A percentile compares a stretch with the other conserved stretches of the same genome.
Conservation (phyloP, 805 yeast genomes). For the Sugiyamaella valdiviana region DNA sequence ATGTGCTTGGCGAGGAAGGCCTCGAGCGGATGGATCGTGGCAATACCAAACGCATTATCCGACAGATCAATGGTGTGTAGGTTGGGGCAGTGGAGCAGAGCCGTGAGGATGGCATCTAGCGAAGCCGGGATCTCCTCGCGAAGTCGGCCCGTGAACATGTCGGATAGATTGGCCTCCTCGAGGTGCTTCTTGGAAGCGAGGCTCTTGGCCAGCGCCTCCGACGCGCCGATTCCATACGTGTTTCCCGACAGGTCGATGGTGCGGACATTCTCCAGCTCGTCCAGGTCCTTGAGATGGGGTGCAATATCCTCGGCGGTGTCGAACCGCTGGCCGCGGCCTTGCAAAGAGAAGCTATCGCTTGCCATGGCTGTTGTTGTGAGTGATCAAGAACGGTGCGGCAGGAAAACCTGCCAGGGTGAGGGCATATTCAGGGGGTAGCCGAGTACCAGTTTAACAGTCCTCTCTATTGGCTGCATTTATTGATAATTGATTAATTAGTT, state of each 20-base stretch:
- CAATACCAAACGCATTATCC: slow-evolving; percentile 96
- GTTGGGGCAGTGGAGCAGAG: slow-evolving; percentile 60
- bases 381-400: neutral
- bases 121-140: slow-evolving; percentile 91
- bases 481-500: too few species aligned
- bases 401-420: neutral
- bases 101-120: slow-evolving; percentile 64
- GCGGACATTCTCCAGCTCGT: slow-evolving; percentile 32
- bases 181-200: slow-evolving; percentile 36
- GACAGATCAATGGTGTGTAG: slow-evolving; percentile 73
- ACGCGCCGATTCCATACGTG: slow-evolving; percentile 89
- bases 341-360: slow-evolving; percentile 43
- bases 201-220: slow-evolving; percentile 58
- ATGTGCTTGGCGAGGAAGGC: slow-evolving; percentile 66
- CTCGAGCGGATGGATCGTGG: slow-evolving; percentile 87
- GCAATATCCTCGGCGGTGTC: slow-evolving; percentile 66
- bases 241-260: slow-evolving; percentile 84
- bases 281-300: slow-evolving; percentile 58
- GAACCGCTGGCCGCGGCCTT: slow-evolving; percentile 71
- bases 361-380: slow-evolving; percentile 3
- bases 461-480: too few species aligned
- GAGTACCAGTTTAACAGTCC: too few species aligned
- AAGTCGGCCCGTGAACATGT: slow-evolving; percentile 88
- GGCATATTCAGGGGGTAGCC: neutral
- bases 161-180: slow-evolving; percentile 74